These are phyloP conservation scores for Diaporthe sp. DNA, from an alignment of 2,329 filamentous ascomycete species.

Conservation along the genomic window DNA sequence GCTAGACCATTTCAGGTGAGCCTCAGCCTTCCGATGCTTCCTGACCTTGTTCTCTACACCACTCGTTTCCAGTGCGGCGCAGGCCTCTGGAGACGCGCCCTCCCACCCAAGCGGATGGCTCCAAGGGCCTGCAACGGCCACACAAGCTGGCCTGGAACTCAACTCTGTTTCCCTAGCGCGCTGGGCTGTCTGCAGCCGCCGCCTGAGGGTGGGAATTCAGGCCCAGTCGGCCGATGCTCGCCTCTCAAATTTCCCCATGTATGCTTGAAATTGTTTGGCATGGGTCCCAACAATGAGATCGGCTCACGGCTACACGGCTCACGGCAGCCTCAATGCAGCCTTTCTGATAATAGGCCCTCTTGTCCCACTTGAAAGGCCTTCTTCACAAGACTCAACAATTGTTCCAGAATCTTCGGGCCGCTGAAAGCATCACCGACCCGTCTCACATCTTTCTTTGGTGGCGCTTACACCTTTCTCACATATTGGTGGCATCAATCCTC, in stretches of 20 bases:
- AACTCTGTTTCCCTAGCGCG: constrained; percentile 18
- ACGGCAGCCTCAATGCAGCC: constrained; percentile 32
- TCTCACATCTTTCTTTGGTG: constrained; percentile 2
- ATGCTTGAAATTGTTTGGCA: constrained; percentile 31
- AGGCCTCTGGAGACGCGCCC: constrained; percentile 34
- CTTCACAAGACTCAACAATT: constrained; percentile 2
- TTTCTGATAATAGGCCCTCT: constrained; percentile 34
- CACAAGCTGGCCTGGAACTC: constrained; percentile 22
- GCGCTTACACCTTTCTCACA: background rate
- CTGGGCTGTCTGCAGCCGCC: constrained; percentile 28
- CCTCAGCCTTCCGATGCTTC: constrained; percentile 26
- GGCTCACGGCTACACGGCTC: constrained; percentile 31
- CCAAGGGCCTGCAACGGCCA: constrained; percentile 26
- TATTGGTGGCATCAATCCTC: constrained; percentile 1
- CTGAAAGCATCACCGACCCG: constrained; percentile 29
- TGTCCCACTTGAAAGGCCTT: constrained; percentile 23
- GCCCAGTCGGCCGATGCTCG: constrained; percentile 30
- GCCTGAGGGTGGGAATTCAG: constrained; percentile 30
- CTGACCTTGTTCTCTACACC: constrained; percentile 25
- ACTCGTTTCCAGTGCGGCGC: constrained; percentile 37
- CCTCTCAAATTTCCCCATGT: constrained; percentile 11
- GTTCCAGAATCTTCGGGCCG: constrained; percentile 20
- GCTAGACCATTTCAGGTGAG: constrained; percentile 35
- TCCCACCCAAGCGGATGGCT: constrained; percentile 33
- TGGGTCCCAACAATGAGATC: constrained; percentile 32